Evolutionary conservation across 441 rosid genomes (phyloP).

Genomic region (Pelargonium myrrhifolium): DNA sequence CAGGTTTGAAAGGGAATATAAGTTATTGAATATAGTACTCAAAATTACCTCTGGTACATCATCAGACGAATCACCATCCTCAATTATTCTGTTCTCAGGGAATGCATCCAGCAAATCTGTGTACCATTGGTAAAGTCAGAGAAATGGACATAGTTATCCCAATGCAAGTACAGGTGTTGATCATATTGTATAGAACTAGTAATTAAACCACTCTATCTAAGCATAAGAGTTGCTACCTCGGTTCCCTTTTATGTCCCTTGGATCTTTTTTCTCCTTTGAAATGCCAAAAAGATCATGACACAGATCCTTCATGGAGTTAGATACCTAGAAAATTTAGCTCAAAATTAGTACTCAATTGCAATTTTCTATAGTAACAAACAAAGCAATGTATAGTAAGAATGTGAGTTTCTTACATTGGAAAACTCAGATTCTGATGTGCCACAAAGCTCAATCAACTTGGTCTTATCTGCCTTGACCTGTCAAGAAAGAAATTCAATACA

Average conservation of each 20-base stretch:
- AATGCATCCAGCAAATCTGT: constrained; percentile 67
- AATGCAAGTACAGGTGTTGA: background rate
- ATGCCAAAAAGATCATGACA: constrained; percentile 58
- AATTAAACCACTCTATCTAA: background rate
- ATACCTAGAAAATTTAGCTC: constrained; percentile 31
- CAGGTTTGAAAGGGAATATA: too few species aligned
- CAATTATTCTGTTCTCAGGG: constrained; percentile 69
- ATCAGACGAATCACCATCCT: constrained; percentile 69
- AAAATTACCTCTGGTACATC: constrained; percentile 48
- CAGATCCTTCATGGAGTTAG: constrained; percentile 55
- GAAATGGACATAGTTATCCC: background rate
- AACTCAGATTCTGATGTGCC: constrained; percentile 87
- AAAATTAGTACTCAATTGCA: background rate
- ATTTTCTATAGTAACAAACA: too few species aligned
- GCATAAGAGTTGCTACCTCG: constrained; percentile 35
- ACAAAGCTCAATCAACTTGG: constrained; percentile 74
- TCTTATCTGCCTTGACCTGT: constrained; percentile 80
- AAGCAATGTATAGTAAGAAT: background rate
- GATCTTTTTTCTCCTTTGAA: constrained; percentile 55
- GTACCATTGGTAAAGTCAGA: constrained; percentile 5
- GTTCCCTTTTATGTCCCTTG: constrained; percentile 45
- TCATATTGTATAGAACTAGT: background rate
- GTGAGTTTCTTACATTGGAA: constrained; percentile 47
- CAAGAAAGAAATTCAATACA: constrained; percentile 2
- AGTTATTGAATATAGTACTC: background rate